Base-by-base conservation (phyloP, 345 rosid species). In the Heritiera littoralis region DNA sequence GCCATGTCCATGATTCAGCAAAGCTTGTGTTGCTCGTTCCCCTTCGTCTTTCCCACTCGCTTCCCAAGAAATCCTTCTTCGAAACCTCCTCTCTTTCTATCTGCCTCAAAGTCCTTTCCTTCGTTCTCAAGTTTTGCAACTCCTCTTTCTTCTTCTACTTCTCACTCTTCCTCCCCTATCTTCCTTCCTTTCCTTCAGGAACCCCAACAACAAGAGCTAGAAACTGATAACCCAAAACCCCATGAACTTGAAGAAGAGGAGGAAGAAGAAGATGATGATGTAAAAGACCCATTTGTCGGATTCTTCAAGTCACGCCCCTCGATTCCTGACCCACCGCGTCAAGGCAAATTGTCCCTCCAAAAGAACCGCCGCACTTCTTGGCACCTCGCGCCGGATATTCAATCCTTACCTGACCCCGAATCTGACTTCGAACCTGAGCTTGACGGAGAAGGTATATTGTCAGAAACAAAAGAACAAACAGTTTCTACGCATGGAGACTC, bases 361-460 rank as follows among this genome's bases (percentile, higher is more conserved):
- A 84, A 67, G 71, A 88, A 90, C 76, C 94, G 98, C 77, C 92
- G 93, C 78, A 74, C 93, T 43, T 86, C 87, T 1, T 91, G 98
- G 97, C 97, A 79, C 65, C 85, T 94, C 13, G 87, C 94, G 32
- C 77, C 85, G 6, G 68, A 85, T 58, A 81, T 86, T 72, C 43
- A 72, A 41, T 81, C 82, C 78, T 10, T 72, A n/a, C 66, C 23
- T 0, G 79, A 79, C 14, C 58, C 83, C 3, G 78, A 58, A 28
- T 30, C 88, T 9, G 89, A 87, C 5, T 32, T 59, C 2, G 76
- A 80, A 2, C n/a, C 82, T 45, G 82, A 81, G 18, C 18, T 59
- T 18, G 79, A 35, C 41, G 68, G 15, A 14, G 52, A 32, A 6
- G 28, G 66, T 35, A 4, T 83, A 3, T 8, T 78, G 45, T 23